Evolutionary conservation across 306 rosid species (phyloP).

Genomic region (Rosa rugosa): DNA sequence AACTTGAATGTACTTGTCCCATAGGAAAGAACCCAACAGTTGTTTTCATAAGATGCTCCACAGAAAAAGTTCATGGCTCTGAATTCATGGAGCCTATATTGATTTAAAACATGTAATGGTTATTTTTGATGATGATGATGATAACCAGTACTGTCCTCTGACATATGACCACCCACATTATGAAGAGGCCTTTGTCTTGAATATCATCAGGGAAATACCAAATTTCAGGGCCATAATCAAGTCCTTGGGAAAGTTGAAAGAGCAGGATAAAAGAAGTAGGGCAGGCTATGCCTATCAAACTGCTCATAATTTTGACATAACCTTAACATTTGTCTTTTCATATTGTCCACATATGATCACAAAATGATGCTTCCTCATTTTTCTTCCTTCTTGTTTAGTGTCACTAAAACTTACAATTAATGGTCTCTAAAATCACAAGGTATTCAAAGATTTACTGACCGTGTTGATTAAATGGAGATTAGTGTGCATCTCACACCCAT

Average conservation of each 20-base stretch:
- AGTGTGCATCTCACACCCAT: not conserved
- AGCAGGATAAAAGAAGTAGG: slow-evolving; percentile 66
- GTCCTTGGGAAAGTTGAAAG: slow-evolving; percentile 42
- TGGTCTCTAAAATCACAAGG: not conserved
- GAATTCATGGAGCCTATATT: slow-evolving; percentile 11
- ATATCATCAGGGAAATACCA: slow-evolving; percentile 21
- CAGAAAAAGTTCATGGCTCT: slow-evolving; percentile 28
- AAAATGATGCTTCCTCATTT: slow-evolving; percentile 44
- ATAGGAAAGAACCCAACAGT: slow-evolving; percentile 3
- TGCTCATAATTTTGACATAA: slow-evolving; percentile 69
- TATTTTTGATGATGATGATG: not conserved
- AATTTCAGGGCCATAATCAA: slow-evolving; percentile 51
- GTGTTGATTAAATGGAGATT: not conserved
- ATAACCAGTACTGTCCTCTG: not conserved
- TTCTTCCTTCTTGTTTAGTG: slow-evolving; percentile 8
- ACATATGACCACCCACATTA: slow-evolving; percentile 20
- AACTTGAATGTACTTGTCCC: slow-evolving; percentile 18
- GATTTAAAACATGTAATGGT: not conserved
- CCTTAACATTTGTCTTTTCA: slow-evolving; percentile 98
- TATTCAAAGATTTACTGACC: not conserved
- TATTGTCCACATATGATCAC: slow-evolving; percentile 67
- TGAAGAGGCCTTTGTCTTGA: slow-evolving; percentile 18
- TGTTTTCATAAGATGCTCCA: slow-evolving; percentile 21
- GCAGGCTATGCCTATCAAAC: slow-evolving; percentile 50
- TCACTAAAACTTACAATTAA: slow-evolving; percentile 6